Evolutionary conservation across 1,284 basidiomycete species (phyloP).

Genomic region (Cryptococcus sp.): DNA sequence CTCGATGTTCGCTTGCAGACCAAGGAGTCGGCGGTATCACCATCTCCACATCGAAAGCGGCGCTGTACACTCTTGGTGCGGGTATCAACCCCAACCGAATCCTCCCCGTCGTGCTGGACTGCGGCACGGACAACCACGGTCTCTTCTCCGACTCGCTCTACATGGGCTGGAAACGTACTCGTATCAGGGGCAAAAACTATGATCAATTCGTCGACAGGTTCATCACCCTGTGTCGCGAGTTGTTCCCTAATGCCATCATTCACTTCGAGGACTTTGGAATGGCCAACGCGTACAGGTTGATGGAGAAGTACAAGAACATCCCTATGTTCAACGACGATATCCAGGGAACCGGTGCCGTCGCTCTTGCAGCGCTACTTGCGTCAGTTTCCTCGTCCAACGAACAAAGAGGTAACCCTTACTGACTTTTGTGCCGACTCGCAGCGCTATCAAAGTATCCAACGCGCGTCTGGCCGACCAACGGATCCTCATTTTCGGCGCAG

Average conservation of each 20-base stretch:
- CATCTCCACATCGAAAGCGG: conserved; percentile 79
- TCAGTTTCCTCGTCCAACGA: conserved; percentile 22
- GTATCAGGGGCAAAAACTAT: conserved; percentile 54
- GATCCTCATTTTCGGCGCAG: conserved; percentile 76
- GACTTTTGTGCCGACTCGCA: conserved; percentile 20
- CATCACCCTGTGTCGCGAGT: conserved; percentile 49
- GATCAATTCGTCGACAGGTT: conserved; percentile 57
- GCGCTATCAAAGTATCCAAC: conserved; percentile 68
- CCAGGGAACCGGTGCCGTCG: conserved; percentile 82
- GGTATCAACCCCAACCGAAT: conserved; percentile 72
- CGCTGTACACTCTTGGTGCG: conserved; percentile 77
- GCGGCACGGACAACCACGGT: conserved; percentile 72
- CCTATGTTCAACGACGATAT: conserved; percentile 73
- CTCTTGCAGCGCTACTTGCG: conserved; percentile 61
- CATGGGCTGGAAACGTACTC: conserved; percentile 56
- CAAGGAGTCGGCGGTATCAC: conserved; percentile 55
- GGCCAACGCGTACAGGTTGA: conserved; percentile 69
- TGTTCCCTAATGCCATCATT: conserved; percentile 54
- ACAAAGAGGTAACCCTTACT: neutral
- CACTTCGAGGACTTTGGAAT: conserved; percentile 57
- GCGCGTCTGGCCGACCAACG: conserved; percentile 69
- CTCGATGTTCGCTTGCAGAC: conserved; percentile 25
- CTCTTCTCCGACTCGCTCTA: conserved; percentile 52
- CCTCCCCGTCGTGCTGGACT: conserved; percentile 68
- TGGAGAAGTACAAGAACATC: conserved; percentile 63